Base-by-base conservation (phyloP, 2,329 filamentous ascomycete species). In the Chrysoporthe deuterocubensis region DNA sequence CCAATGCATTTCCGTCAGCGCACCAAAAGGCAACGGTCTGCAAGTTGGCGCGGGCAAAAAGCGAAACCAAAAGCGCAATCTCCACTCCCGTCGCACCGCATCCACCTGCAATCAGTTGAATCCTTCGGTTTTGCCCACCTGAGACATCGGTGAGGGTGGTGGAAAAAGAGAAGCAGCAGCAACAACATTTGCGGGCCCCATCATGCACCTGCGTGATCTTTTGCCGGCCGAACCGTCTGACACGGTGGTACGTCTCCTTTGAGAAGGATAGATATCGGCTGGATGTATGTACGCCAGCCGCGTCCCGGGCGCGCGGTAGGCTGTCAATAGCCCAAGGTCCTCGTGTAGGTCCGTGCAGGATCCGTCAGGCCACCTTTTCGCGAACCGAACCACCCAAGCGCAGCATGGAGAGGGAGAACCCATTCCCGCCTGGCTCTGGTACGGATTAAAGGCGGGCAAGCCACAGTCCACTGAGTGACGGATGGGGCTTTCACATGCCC, bases 81-180 rank as follows among this genome's bases (percentile, higher is more conserved):
- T 14, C 50, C 50, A 54, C 50, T 16, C 50, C 14, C 11, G 4
- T 54, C 26, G 26, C 50, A 26, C 50, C 26, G 50, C 50, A 16
- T 54, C 32, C 50, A 54, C 32, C 50, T 54, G 50, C 50, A 21
- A 21, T 54, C 50, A 21, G 50, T 32, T 26, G 14, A 61, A 61
- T 48, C 59, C 59, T 61, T 32, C 42, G 21, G 59, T 43, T 61
- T 61, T 46, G 42, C 43, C 59, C 43, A 61, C 21, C 59, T 26
- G 26, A 61, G 59, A 26, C 59, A 6, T 61, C 59, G 59, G 59
- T 61, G 42, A 61, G 5, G 59, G 34, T 42, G 34, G 18, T 58
- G 37, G n/a, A 6, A 58, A 58, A 40, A 57, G 37, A n/a, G 32
- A n/a, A 57, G 16, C 16, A 57, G 8, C 34, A 57, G 7, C 3